Conservation (phyloP, 2,329 filamentous ascomycete species). For the Cercospora beticola region DNA sequence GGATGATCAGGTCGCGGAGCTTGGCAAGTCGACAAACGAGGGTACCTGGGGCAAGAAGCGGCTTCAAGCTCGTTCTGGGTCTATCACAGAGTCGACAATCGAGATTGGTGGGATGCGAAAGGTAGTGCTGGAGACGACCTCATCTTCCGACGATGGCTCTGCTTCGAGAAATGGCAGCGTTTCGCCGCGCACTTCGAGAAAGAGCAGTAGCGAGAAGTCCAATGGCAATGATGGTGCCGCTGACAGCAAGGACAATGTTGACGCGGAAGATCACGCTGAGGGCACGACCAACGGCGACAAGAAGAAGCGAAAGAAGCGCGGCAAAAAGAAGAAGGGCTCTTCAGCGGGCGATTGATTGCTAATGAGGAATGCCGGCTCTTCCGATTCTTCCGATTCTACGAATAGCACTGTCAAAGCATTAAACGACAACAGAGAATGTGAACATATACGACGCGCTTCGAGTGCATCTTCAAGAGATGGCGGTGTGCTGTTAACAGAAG, state of each 20-base stretch:
- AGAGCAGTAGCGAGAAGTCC: not conserved
- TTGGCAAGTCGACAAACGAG: constrained; percentile 15
- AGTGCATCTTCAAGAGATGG: constrained; percentile 4
- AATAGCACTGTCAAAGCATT: not conserved
- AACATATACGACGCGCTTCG: not conserved
- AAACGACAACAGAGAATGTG: not conserved
- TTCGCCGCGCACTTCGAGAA: constrained; percentile 14
- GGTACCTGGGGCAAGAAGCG: constrained; percentile 30
- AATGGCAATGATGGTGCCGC: constrained; percentile 15
- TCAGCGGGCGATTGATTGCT: constrained; percentile 13
- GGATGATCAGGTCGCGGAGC: constrained; percentile 22
- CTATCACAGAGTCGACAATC: constrained; percentile 76
- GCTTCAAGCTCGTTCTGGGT: constrained; percentile 63
- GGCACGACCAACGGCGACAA: constrained; percentile 14
- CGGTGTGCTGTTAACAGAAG: not conserved
- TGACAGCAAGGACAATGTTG: not conserved
- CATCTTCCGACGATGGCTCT: constrained; percentile 15
- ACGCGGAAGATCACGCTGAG: constrained; percentile 16
- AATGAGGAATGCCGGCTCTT: not conserved
- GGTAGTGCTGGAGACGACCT: constrained; percentile 68
- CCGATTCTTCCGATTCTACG: not conserved
- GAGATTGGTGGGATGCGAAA: constrained; percentile 73
- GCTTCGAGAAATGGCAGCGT: constrained; percentile 7
- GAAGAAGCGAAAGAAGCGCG: constrained; percentile 30
- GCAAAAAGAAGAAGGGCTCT: constrained; percentile 26